phyloP scores from a whole-genome alignment of 768 basidiomycete species.

The Tricholoma sp. region DNA sequence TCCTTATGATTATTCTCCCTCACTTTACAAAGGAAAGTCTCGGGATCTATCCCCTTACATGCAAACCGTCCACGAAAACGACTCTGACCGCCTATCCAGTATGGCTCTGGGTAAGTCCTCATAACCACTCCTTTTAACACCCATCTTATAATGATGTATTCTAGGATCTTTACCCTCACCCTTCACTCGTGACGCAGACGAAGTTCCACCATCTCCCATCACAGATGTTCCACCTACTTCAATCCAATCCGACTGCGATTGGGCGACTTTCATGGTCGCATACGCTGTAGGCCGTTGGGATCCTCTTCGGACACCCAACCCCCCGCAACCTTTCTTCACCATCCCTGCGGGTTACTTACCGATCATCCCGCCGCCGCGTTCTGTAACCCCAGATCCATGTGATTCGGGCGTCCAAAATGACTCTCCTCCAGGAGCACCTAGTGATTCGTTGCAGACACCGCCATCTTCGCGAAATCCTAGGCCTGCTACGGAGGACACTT shows the following conservation, averaged over 20 bases:
- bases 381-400: not conserved
- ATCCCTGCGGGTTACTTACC: not conserved
- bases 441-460: not conserved
- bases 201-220: not conserved
- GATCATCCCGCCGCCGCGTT: constrained; percentile 6
- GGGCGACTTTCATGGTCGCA: constrained; percentile 72
- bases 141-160: not conserved
- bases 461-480: not conserved
- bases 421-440: not conserved
- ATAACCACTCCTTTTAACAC: not conserved
- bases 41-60: constrained; percentile 13
- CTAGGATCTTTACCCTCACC: constrained; percentile 18
- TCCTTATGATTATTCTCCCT: not conserved
- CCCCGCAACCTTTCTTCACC: constrained; percentile 31
- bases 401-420: not conserved
- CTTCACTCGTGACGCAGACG: constrained; percentile 10
- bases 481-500: not conserved
- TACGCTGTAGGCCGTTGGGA: constrained; percentile 81
- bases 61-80: constrained; percentile 21
- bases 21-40: not conserved
- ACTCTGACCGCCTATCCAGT: constrained; percentile 10
- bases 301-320: constrained; percentile 63
- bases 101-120: constrained; percentile 15
- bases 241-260: constrained; percentile 41
- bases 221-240: constrained; percentile 3